Base-by-base conservation (phyloP, 257 asterid genomes). In the Solanum gracilifrons region DNA sequence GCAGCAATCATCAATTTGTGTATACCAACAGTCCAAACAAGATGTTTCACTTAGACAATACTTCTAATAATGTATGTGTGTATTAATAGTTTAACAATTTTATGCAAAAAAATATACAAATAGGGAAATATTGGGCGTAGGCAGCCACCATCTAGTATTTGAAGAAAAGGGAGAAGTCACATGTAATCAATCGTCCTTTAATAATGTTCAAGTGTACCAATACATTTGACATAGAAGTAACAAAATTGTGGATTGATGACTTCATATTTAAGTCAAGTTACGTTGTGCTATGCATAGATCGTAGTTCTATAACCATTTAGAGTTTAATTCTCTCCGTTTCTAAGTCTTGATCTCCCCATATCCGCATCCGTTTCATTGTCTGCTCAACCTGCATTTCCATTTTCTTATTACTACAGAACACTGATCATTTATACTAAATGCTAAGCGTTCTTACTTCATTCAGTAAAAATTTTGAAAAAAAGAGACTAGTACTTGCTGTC, bases 331-430 rank as follows among this genome's bases (percentile, higher is more conserved):
- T 80, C 85, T 29, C 58, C 4, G 51, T 41, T n/a, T 68, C 87
- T 71, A 71, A 35, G 39, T 89, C 89, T 84, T 88, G 92, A 15
- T 94, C 96, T 25, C 98, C 98, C 97, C 98, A 95, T 68, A 88
- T 91, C 13, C 90, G 86, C 95, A 95, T 91, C 62, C 97, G 91
- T 86, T 93, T 91, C 1, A 90, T 88, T 7, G 95, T 93, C 82
- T 94, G 94, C 90, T 91, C 94, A 21, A 92, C 95, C 96, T 95
- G 91, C 83, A 87, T 64, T 11, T 33, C 25, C 64, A 9, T 16
- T 85, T 85, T 73, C 21, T 29, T 58, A 58, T 21, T 1, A 58
- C 66, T 20, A 20, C 66, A 21, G 0, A 58, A 58, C 27, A 8
- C 66, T n/a, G n/a, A n/a, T 58, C 27, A 58, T 58, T 20, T 58